Percentiles rank a stretch among this genome's conserved stretches.
These are phyloP conservation scores for Ustilago trichophora DNA, from an alignment of 1,284 basidiomycete genomes.

Conservation along the genomic window DNA sequence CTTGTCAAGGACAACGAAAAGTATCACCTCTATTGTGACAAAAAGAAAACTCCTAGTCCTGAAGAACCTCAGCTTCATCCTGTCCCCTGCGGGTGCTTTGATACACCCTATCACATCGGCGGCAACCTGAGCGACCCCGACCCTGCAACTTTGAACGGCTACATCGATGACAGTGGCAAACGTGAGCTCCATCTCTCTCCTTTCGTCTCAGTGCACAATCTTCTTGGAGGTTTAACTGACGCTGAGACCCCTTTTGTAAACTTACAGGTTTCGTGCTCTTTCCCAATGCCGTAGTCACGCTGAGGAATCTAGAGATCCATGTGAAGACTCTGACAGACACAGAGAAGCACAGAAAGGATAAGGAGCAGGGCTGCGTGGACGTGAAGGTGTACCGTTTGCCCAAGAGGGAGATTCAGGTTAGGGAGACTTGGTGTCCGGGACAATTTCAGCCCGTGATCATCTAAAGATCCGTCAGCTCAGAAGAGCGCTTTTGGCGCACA, in stretches of 20 bases:
- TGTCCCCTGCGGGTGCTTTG: constrained; percentile 6
- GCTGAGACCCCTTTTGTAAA: background rate
- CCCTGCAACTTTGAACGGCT: background rate
- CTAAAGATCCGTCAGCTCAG: background rate
- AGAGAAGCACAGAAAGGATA: background rate
- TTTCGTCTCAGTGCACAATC: background rate
- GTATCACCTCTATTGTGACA: constrained; percentile 3
- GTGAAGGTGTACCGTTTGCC: constrained; percentile 5
- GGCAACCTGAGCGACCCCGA: background rate
- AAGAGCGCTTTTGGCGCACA: too few relatives aligned
- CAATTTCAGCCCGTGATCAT: background rate
- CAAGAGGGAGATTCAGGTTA: background rate
- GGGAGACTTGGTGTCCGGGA: constrained; percentile 9
- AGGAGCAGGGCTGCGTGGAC: constrained; percentile 2
- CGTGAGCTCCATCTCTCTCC: constrained; percentile 3
- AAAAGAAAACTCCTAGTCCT: background rate
- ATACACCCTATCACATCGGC: background rate
- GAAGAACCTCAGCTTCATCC: background rate
- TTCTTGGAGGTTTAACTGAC: background rate
- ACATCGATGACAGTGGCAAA: constrained; percentile 6
- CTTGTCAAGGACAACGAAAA: too few relatives aligned
- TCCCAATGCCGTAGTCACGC: constrained; percentile 2
- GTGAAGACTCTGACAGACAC: background rate
- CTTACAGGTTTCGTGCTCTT: constrained; percentile 5
- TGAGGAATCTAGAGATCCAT: constrained; percentile 6